Base-by-base conservation (phyloP, 352 stramenopile species). In the Thraustochytrium sp. region DNA sequence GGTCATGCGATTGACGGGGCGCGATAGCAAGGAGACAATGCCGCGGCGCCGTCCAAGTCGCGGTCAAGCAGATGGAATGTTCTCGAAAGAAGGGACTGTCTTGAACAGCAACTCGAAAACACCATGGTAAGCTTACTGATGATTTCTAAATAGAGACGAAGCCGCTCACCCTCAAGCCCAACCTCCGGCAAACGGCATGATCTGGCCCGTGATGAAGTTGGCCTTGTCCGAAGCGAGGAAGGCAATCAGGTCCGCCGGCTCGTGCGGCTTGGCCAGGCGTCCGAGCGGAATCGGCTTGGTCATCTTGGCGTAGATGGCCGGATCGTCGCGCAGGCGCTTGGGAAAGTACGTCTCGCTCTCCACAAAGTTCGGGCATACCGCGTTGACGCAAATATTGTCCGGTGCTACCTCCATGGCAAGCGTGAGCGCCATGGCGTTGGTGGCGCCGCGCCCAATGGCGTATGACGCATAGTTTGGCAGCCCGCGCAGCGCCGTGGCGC, bases 301-400 rank as follows among this genome's bases (percentile, higher is more conserved):
- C 11, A 75, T 75, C 29, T 75, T 75, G 36, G 62, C 62, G 40
- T 54, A 31, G 2, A 54, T 75, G 16, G 48, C 23, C 38, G 62
- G 62, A 37, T 75, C 62, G 1, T 75, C 62, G 16, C 36, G 62
- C 23, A 75, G 62, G 0, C 26, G 37, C 21, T 51, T 54, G 9
- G 62, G 62, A 53, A 75, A 75, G 44, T 75, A 75, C 3, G 62
- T 75, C 16, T 51, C 37, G 37, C 37, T 54, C 34, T 75, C 62
- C 5, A 75, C 40, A 75, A 75, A 75, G 44, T 75, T 75, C 5
- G 62, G 62, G 2, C 37, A 51, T 13, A 75, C 62, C 38, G 62
- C 62, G 44, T 75, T 75, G 23, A 75, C 62, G 26, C 40, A 54
- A 36, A 75, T 54, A 53, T 75, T 75, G 62, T 75, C 62, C 11